A percentile compares a stretch with the other conserved stretches of the same genome.
phyloP scores from a whole-genome alignment of 73 alveolate species.

The Uronychia setigera region DNA sequence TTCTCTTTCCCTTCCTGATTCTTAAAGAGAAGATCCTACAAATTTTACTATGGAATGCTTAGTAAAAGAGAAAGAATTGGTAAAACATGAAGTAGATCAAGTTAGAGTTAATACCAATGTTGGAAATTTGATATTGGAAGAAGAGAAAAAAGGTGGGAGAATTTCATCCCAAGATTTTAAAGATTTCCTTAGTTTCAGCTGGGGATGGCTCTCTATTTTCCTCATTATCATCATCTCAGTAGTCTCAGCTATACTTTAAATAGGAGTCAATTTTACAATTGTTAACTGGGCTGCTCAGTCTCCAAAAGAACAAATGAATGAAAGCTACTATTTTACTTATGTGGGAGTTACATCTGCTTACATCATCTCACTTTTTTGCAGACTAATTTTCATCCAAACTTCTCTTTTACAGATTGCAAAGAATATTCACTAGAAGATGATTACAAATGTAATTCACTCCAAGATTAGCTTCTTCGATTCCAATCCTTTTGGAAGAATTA shows the following conservation, averaged over 20 bases:
- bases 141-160: background rate
- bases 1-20: no score
- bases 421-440: constrained; percentile 70
- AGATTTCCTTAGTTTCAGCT: background rate
- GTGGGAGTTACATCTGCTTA: background rate
- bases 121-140: no score
- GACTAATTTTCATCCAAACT: background rate
- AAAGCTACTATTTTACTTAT: background rate
- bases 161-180: background rate
- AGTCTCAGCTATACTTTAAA: background rate
- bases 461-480: constrained; percentile 84
- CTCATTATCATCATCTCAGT: background rate
- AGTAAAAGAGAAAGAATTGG: no score
- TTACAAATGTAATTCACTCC: constrained; percentile 74
- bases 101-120: background rate
- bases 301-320: background rate
- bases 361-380: background rate
- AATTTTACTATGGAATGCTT: no score
- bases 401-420: background rate
- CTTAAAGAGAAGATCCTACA: no score
- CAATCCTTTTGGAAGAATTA: constrained; percentile 80
- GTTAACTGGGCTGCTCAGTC: constrained; percentile 1
- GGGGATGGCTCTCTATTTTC: background rate
- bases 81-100: background rate
- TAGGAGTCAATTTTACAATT: no score